These are phyloP conservation scores for Anthoceros angustus DNA, from an alignment of 225 moss, liverwort and hornwort genomes.

Conservation along the genomic window DNA sequence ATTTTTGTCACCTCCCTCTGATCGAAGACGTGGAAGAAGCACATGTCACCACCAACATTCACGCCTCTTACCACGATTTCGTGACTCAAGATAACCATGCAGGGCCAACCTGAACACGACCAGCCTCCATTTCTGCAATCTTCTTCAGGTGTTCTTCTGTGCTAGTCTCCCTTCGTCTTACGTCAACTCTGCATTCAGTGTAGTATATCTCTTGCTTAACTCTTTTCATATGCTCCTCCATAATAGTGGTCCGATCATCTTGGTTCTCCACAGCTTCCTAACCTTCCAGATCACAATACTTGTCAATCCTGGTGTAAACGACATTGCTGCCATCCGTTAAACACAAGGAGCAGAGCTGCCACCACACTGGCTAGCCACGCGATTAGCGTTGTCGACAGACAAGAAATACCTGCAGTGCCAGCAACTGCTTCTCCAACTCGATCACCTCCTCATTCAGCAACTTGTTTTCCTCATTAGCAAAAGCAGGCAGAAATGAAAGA, in stretches of 20 bases:
- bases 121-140: conserved; percentile 47
- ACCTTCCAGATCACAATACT: conserved; percentile 7
- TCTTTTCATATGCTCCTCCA: conserved; percentile 98
- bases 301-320: background rate
- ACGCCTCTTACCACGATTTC: background rate
- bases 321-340: too few relatives aligned
- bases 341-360: too few relatives aligned
- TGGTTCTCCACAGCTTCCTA: conserved; percentile 87
- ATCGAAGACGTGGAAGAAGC: background rate
- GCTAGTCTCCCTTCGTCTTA: conserved; percentile 54
- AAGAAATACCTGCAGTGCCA: conserved; percentile 33
- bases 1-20: conserved; percentile 65
- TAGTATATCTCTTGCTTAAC: conserved; percentile 74
- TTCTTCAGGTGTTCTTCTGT: conserved; percentile 65
- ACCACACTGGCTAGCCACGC: too few relatives aligned
- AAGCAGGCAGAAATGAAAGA: conserved; percentile 56
- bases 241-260: conserved; percentile 63
- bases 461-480: conserved; percentile 68
- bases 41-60: background rate
- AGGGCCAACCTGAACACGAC: conserved; percentile 45
- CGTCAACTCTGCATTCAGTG: conserved; percentile 72
- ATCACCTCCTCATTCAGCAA: conserved; percentile 50
- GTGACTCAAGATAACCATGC: background rate
- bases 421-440: conserved; percentile 34
- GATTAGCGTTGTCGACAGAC: background rate